Base-by-base conservation (phyloP, 2,329 filamentous ascomycete genomes). In the Xylaria sp. region DNA sequence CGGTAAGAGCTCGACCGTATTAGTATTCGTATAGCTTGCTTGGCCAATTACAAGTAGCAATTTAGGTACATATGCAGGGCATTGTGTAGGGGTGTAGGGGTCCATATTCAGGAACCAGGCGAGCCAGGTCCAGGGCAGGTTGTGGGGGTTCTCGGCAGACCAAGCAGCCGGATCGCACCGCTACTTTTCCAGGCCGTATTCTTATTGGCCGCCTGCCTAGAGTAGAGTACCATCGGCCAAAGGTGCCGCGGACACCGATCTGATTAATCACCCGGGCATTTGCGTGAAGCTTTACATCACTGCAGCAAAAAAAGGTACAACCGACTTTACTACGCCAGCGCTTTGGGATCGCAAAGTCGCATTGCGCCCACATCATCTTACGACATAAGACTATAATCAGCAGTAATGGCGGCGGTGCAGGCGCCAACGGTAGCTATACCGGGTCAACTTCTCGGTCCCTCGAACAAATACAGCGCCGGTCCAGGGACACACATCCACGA, bases 401-500 rank as follows among this genome's bases (percentile, higher is more conserved):
- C 20, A 39, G 73, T 59, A 54, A 78, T 77, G 63, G 73, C 76
- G 63, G 73, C 64, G 52, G 51, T 15, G 3, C 66, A 70, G 63
- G 39, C 63, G 28, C 60, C 75, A 46, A 70, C 85, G 72, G 79
- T 94, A 74, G 92, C 91, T 64, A 86, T 97, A 57, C 96, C 96
- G 12, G 96, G 96, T 78, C 92, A 96, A 79, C 83, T 90, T 55
- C 88, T 99, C 50, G 94, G 92, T 37, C 82, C 91, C 20, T 81
- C 86, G 20, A 84, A 87, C 65, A 88, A 89, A 73, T 94, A 91
- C 81, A 82, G 86, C 50, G 87, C 94, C 34, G 95, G 95, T 15
- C 85, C 92, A 12, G 96, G 95, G 73, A 97, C 94, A 0, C 94
- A 98, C 80, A 85, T 97, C 73, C 87, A 93, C 82, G 86, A 91